Evolutionary conservation across 768 basidiomycete genomes (phyloP), one percentile per base, ranked within the genome.

Genomic region (Kwoniella mangroviensis): DNA sequence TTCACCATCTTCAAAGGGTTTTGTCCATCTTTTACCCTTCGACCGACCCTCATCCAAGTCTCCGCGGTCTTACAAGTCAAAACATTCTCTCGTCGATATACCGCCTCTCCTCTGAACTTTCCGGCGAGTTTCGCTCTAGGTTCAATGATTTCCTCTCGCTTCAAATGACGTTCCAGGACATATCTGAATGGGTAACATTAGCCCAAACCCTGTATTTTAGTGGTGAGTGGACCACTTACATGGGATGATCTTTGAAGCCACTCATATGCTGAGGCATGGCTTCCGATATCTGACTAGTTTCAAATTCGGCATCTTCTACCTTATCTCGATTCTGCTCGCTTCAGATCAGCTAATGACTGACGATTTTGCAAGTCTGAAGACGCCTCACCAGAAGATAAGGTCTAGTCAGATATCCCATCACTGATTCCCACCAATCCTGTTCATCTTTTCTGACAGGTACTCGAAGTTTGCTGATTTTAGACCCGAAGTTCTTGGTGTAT

Each of bases 231-330:
- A 15, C 6, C 34, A 83, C 90, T 61, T 77, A 96, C 91, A 96
- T 79, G 4, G 95, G 94, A 84, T 99, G 97, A 77, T 93, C 91
- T 82, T 98, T 98, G 88, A 98, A 98, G 1, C 94, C 97, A 34
- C 87, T 86, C 65, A 98, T 86, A 12, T 91, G 90, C 19, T 89
- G 90, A 0, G 97, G 97, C 94, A 99, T 97, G 26, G 91, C 93
- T 84, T 96, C 95, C 57, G 87, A 90, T 80, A 92, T 82, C 79
- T 93, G 91, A 69, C 88, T 88, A 0, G 85, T 85, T 69, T 91
- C 86, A 24, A 99, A 85, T 83, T 97, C 93, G 26, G 92, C 91
- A 75, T 98, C 94, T 84, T 99, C 97, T 6, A 92, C 81, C 73
- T 96, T 92, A 81, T 98, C 96, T 70, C 97, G 88, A 81, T 93